Base-by-base conservation (phyloP, 2,329 filamentous ascomycete genomes). In the Botrytis cinerea region DNA sequence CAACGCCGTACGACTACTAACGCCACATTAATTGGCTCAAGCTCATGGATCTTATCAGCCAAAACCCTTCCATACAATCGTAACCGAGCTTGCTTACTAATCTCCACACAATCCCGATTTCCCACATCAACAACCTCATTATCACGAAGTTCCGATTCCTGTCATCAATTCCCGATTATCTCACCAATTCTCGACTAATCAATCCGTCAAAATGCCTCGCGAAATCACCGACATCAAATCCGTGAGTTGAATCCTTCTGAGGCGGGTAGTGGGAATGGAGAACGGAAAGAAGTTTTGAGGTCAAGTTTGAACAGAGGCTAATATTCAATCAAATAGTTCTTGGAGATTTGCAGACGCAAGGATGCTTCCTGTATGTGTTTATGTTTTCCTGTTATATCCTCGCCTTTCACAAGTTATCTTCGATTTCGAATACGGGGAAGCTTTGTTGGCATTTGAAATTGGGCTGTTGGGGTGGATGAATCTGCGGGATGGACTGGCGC, bases 271-370 rank as follows among this genome's bases (percentile, higher is more conserved):
- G 46, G 32, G 46, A 54, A 66, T 51, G 14, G 60, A 22, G 60
- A 71, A 46, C 28, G 51, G 28, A 25, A 51, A 64, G 25, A 28
- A 45, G 5, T 54, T 35, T 67, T 32, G 3, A 40, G 35, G 12
- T n/a, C 16, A 45, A 57, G 12, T 45, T 20, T 28, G 61, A 35
- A 35, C 20, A 63, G 22, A 73, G 38, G 54, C 73, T 76, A 72
- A 76, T 71, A 28, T 45, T 54, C 43, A 46, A 45, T 70, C 40
- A 20, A 40, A 59, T 43, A 97, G 90, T 99, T 99, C 93, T 97
- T 99, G 86, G 96, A 98, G 92, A 97, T 99, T 91, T 97, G 93
- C 92, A 93, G 95, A 87, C 93, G 96, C 86, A 97, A 97, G 90
- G 97, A 99, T 91, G 96, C 96, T 85, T 97, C 93, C 85, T 97